Evolutionary conservation across 352 stramenopile genomes (phyloP).

Genomic region (Globisporangium lucens): DNA sequence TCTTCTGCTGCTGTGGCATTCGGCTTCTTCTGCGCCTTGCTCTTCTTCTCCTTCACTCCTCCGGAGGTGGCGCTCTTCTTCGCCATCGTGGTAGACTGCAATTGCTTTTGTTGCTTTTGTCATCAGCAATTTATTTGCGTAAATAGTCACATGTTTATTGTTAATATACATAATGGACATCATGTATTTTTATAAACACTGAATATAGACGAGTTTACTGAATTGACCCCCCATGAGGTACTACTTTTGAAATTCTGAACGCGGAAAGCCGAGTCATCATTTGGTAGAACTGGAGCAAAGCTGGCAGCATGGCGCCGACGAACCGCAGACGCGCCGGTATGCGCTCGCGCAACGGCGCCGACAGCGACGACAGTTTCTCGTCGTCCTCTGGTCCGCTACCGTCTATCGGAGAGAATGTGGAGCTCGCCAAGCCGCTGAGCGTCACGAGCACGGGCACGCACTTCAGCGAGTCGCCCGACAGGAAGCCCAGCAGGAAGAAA

Average conservation of each 20-base stretch:
- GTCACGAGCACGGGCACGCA: constrained; percentile 24
- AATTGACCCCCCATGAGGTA: constrained; percentile 1
- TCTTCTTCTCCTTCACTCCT: constrained; percentile 11
- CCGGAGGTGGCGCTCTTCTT: constrained; percentile 7
- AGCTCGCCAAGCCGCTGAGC: constrained; percentile 29
- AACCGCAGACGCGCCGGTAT: constrained; percentile 21
- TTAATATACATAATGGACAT: too few species aligned
- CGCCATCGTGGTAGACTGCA: constrained; percentile 1
- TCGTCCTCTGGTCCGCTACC: constrained; percentile 27
- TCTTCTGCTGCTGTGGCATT: constrained; percentile 9
- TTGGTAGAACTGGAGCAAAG: neutral
- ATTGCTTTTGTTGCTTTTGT: neutral
- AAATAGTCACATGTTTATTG: neutral
- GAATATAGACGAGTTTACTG: neutral
- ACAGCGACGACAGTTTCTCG: constrained; percentile 9
- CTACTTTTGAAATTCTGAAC: constrained; percentile 11
- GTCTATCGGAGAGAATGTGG: constrained; percentile 61
- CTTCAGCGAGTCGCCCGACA: constrained; percentile 32
- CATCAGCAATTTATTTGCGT: neutral
- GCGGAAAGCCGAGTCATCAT: neutral
- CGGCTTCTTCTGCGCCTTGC: neutral
- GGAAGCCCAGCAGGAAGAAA: constrained; percentile 31
- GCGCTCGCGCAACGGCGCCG: constrained; percentile 18
- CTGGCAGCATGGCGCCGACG: constrained; percentile 14
- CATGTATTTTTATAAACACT: neutral